Evolutionary conservation across 2,329 filamentous ascomycete genomes (phyloP).

Genomic region (Emmonsiellopsis sp.): DNA sequence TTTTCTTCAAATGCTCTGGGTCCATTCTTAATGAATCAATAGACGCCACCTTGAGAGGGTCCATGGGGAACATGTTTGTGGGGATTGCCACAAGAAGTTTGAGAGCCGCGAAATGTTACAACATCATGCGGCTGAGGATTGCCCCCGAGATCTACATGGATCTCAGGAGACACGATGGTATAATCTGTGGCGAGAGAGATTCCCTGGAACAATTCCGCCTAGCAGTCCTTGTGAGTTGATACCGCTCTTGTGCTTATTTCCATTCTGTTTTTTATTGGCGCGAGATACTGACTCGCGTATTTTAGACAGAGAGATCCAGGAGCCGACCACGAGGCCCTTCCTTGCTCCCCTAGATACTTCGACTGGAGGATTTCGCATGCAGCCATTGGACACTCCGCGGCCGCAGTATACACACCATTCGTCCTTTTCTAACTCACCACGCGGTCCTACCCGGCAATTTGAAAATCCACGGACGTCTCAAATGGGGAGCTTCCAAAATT

Average conservation of each 20-base stretch:
- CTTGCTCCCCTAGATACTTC: not conserved
- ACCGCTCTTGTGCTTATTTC: too few species aligned
- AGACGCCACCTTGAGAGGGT: not conserved
- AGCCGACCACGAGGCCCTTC: not conserved
- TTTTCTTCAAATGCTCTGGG: not conserved
- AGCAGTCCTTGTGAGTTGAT: too few species aligned
- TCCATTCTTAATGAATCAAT: not conserved
- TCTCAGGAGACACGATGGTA: constrained; percentile 1
- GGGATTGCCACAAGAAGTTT: not conserved
- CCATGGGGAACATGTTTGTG: constrained; percentile 1
- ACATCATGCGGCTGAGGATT: not conserved
- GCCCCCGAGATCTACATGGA: not conserved
- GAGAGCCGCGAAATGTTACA: not conserved
- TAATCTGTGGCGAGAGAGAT: constrained; percentile 1
- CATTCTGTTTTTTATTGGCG: not conserved
- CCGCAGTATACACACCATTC: not conserved
- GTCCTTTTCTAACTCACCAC: not conserved
- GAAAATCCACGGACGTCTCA: not conserved
- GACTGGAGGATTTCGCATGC: not conserved
- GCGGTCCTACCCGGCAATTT: not conserved
- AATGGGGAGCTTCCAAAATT: not conserved
- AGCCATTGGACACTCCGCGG: not conserved
- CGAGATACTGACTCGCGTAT: not conserved
- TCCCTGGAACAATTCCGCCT: not conserved
- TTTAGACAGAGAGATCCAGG: not conserved